These are phyloP conservation scores for Penicilliopsis zonata DNA, from an alignment of 495 filamentous ascomycete genomes.

Conservation along the genomic window DNA sequence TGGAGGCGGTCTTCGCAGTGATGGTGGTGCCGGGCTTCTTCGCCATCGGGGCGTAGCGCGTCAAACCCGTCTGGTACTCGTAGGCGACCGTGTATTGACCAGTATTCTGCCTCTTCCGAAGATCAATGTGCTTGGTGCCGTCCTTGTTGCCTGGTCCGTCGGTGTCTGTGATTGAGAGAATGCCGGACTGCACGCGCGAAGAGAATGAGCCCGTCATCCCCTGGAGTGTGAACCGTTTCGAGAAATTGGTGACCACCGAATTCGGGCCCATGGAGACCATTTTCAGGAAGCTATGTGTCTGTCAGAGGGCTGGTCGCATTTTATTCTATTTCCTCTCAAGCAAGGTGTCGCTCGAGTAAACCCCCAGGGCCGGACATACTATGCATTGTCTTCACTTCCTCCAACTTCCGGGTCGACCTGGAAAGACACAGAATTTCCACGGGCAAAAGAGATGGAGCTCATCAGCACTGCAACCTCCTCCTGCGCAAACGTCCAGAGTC, in stretches of 20 bases:
- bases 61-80: slow-evolving; percentile 48
- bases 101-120: slow-evolving; percentile 19
- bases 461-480: slow-evolving; percentile 30
- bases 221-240: slow-evolving; percentile 49
- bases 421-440: slow-evolving; percentile 39
- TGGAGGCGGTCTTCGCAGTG: slow-evolving; percentile 38
- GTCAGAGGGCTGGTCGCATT: too few species aligned
- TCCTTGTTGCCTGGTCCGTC: slow-evolving; percentile 21
- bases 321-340: too few species aligned
- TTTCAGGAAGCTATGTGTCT: slow-evolving; percentile 45
- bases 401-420: slow-evolving; percentile 35
- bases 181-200: slow-evolving; percentile 23
- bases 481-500: slow-evolving; percentile 13
- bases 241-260: slow-evolving; percentile 47
- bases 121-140: slow-evolving; percentile 10
- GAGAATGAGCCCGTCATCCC: slow-evolving; percentile 57
- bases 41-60: slow-evolving; percentile 64
- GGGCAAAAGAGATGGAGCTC: slow-evolving; percentile 26
- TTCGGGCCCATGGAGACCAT: slow-evolving; percentile 41
- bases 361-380: slow-evolving; percentile 30
- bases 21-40: slow-evolving; percentile 54
- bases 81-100: slow-evolving; percentile 43
- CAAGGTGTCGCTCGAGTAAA: not conserved
- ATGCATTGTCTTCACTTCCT: slow-evolving; percentile 44
- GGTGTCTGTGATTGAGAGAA: slow-evolving; percentile 31